Conservation (phyloP, 805 yeast genomes). For the Priceomyces fermenticarens region DNA sequence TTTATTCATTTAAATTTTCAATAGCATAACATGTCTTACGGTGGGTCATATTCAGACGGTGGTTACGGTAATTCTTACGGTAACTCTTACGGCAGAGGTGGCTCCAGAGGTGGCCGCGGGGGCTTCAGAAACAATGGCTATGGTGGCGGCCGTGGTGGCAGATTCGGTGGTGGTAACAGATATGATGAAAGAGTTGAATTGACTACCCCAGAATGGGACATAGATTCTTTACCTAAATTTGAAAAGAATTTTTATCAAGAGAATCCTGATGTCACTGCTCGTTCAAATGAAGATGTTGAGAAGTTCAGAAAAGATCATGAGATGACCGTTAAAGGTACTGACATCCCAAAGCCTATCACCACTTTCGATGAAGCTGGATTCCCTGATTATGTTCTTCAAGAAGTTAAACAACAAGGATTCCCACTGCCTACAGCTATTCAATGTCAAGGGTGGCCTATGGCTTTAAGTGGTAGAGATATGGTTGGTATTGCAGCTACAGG, state of each 20-base stretch:
- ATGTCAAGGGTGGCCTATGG: slow-evolving; percentile 99
- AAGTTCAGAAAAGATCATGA: slow-evolving; percentile 79
- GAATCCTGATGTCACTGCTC: slow-evolving; percentile 70
- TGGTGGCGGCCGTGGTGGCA: slow-evolving; percentile 35
- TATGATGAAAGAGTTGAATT: slow-evolving; percentile 48
- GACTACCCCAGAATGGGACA: slow-evolving; percentile 78
- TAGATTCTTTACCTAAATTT: slow-evolving; percentile 74
- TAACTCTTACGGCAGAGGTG: slow-evolving; percentile 20
- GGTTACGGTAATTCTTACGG: no score
- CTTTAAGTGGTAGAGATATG: slow-evolving; percentile 97
- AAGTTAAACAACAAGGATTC: slow-evolving; percentile 90
- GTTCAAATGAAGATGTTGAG: slow-evolving; percentile 70
- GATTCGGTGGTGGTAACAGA: slow-evolving; percentile 31
- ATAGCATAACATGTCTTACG: slow-evolving; percentile 30
- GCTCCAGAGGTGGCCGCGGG: slow-evolving; percentile 36
- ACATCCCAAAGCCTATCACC: slow-evolving; percentile 93
- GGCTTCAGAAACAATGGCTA: slow-evolving; percentile 17
- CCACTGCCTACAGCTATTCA: slow-evolving; percentile 94
- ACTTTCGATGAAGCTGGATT: slow-evolving; percentile 95
- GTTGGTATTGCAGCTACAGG: slow-evolving; percentile 99
- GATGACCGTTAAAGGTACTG: slow-evolving; percentile 79
- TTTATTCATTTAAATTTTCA: not conserved
- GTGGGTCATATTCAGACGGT: no score
- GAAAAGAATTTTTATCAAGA: slow-evolving; percentile 95
- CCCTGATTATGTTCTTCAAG: slow-evolving; percentile 88